phyloP scores from a whole-genome alignment of 768 basidiomycete genomes.

The Pleurotus ostreatus region DNA sequence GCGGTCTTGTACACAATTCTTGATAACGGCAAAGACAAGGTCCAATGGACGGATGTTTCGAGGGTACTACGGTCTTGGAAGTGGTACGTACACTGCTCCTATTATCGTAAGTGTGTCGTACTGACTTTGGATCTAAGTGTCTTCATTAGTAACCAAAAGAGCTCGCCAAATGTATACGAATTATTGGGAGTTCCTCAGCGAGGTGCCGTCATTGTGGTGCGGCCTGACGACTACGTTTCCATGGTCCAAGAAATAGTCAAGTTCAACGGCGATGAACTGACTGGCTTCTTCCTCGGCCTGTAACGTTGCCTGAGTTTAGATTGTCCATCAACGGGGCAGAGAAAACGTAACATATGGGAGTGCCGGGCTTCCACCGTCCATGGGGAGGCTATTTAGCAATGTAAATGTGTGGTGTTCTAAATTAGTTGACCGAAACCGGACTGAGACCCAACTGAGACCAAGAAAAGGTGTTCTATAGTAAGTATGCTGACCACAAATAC shows the following conservation, averaged over 20 bases:
- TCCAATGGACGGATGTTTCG: background rate
- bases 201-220: background rate
- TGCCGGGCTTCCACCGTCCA: no score
- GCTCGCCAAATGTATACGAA: background rate
- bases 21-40: background rate
- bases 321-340: no score
- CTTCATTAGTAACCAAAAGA: background rate
- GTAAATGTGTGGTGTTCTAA: no score
- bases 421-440: no score
- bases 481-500: no score
- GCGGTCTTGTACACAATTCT: background rate
- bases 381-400: no score
- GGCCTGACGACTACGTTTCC: background rate
- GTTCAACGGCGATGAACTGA: background rate
- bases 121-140: background rate
- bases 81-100: background rate
- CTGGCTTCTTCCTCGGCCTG: no score
- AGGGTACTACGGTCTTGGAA: background rate
- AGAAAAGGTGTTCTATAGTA: no score
- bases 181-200: background rate
- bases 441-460: no score
- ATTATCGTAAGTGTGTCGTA: no score
- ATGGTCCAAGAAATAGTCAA: background rate
- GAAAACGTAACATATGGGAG: no score
- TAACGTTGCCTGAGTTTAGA: no score